Evolutionary conservation across 2,329 filamentous ascomycete genomes (phyloP), one percentile per base, ranked within the genome.

Genomic region (Bipolaris victoriae): DNA sequence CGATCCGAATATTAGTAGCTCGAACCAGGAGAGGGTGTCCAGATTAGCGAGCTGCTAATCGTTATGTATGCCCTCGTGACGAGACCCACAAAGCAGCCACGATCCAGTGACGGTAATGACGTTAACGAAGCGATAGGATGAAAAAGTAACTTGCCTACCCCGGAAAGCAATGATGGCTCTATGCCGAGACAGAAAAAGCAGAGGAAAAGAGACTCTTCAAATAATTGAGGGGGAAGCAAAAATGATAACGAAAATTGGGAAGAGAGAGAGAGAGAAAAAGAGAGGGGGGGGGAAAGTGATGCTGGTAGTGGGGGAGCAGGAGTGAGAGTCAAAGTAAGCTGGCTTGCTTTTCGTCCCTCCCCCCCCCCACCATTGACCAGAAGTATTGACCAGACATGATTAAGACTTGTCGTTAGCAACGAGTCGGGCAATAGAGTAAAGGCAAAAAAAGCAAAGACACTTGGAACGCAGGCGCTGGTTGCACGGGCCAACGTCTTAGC

Each of bases 361-460:
- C 39, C 29, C 29, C 39, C 40, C 16, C 33, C 29, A 33, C 33
- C 51, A 36, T 46, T 55, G 53, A 43, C 43, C 49, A 48, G 46
- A 15, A 48, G 40, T 29, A 24, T 41, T 22, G 43, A 57, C 54
- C 54, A 44, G 49, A 33, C 49, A 52, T 52, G 35, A 37, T 56
- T 40, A 22, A 39, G 52, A 52, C 29, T 46, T 49, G 44, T 47
- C 41, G 41, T 61, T 51, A 39, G 15, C 33, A 26, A 49, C 35
- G 22, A 49, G 46, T 49, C 46, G 20, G 33, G 46, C 46, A 36
- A 29, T 26, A 29, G 22, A 31, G 52, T 26, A 46, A 59, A 61
- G 43, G 31, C 26, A 16, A 40, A 16, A 57, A 61, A 61, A 61
- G 57, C 60, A 61, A 60, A 54, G 39, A 36, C 60, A 5, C 39